Conservation (phyloP, 768 basidiomycete species). For the Udeniomyces megalosporus region DNA sequence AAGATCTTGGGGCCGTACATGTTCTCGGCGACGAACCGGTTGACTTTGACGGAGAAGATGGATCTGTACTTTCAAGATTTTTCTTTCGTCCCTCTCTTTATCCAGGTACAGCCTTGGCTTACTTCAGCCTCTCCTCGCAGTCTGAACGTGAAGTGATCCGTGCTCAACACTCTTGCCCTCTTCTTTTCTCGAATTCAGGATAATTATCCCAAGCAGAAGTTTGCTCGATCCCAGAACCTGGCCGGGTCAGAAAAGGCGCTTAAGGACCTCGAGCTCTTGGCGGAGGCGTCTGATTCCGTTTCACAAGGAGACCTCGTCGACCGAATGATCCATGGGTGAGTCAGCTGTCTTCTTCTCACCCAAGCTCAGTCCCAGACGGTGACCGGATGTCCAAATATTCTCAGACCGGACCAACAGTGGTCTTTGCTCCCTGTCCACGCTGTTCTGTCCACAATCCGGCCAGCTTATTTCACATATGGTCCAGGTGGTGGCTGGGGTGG, state of each 20-base stretch:
- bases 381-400: too few species aligned
- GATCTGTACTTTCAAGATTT: constrained; percentile 95
- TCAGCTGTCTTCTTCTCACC: neutral
- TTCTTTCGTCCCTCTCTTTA: constrained; percentile 82
- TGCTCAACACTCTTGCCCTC: neutral
- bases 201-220: constrained; percentile 72
- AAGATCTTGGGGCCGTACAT: constrained; percentile 82
- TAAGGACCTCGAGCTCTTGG: constrained; percentile 65
- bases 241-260: constrained; percentile 49
- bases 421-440: constrained; percentile 85
- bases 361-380: too few species aligned
- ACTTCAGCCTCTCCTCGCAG: too few species aligned
- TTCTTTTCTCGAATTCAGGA: constrained; percentile 39
- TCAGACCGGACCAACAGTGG: constrained; percentile 92
- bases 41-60: constrained; percentile 78
- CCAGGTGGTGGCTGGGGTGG: constrained; percentile 36
- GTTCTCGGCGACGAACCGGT: constrained; percentile 63
- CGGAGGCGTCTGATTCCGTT: constrained; percentile 74
- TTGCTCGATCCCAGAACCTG: constrained; percentile 39
- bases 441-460: constrained; percentile 71
- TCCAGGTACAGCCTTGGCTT: constrained; percentile 46
- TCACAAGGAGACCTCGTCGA: constrained; percentile 93
- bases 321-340: constrained; percentile 75
- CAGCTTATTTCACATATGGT: constrained; percentile 72
- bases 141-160: too few species aligned